Evolutionary conservation across 208 protist genomes (phyloP), one percentile per base, ranked within the genome.

Genomic region (Jaenimonas drosophilae): DNA sequence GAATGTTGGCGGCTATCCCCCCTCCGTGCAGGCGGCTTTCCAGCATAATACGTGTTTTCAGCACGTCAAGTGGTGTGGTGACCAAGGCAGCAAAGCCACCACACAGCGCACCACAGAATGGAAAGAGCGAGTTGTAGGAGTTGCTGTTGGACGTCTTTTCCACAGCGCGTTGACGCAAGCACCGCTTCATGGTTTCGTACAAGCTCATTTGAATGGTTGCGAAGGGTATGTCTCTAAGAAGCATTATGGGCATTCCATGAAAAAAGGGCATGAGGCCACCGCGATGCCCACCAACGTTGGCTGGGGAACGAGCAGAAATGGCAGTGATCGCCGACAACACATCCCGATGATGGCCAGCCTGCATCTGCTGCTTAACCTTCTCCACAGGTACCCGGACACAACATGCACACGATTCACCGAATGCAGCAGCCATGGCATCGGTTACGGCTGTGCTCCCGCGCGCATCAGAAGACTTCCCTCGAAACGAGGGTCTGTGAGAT

Each of bases 21-120:
- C 24, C 42, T 12, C 23, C 30, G 38, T 41, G 30, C n/a, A 48
- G 55, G 20, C 45, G 50, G 7, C 47, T 42, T 30, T 64, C 49
- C 0, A 97, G 67, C 87, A 96, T 97, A 30, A 97, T 91, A 41
- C 92, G 82, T 11, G 92, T 96, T 56, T 95, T 95, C 9, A 91
- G 49, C 2, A 97, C 87, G 48, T 97, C 92, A 5, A 97, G 49
- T 4, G 89, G 92, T 24, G 92, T 97, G 1, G 92, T 96, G 20
- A 92, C 14, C 29, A 88, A 91, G 6, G 83, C 88, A 11, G 91
- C 70, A 4, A 64, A 74, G 9, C 78, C 86, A 9, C 92, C 92
- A 44, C 79, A 75, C 31, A 92, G 19, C 3, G 85, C 82, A 6
- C 89, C 92, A 41, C 79, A 95, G 0, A 84, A 29, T 0, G 88